A percentile compares a stretch with the other conserved stretches of the same genome.
Evolutionary conservation across 495 filamentous ascomycete species (phyloP).

Genomic region (Pseudevernia furfuracea): DNA sequence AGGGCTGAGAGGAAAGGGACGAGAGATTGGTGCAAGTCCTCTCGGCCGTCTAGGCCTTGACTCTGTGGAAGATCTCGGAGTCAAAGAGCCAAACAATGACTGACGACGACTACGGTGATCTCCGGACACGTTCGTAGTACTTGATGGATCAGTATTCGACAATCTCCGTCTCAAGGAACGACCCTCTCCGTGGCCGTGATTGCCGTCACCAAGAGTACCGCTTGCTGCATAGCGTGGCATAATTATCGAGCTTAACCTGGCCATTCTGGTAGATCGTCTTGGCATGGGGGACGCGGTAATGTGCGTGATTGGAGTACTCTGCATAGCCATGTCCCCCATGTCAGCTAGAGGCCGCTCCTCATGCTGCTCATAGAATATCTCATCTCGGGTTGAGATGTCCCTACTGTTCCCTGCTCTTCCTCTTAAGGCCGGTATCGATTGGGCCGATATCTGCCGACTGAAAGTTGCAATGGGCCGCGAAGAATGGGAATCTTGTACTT

Average conservation of each 20-base stretch:
- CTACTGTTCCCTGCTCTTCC: slow-evolving; percentile 7
- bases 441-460: slow-evolving; percentile 28
- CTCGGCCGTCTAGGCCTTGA: slow-evolving; percentile 25
- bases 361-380: slow-evolving; percentile 28
- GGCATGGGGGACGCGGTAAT: slow-evolving; percentile 34
- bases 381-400: slow-evolving; percentile 23
- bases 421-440: slow-evolving; percentile 20
- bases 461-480: slow-evolving; percentile 26
- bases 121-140: not conserved
- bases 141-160: slow-evolving; percentile 16
- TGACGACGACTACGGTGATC: slow-evolving; percentile 18
- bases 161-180: slow-evolving; percentile 39
- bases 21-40: slow-evolving; percentile 27
- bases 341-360: slow-evolving; percentile 25
- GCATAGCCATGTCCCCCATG: slow-evolving; percentile 25
- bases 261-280: slow-evolving; percentile 43
- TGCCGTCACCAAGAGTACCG: slow-evolving; percentile 39
- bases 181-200: slow-evolving; percentile 44
- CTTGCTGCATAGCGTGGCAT: slow-evolving; percentile 44
- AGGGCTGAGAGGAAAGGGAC: slow-evolving; percentile 24
- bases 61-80: slow-evolving; percentile 25
- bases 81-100: slow-evolving; percentile 28
- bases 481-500: slow-evolving; percentile 18
- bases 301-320: slow-evolving; percentile 27
- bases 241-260: slow-evolving; percentile 43